Base-by-base conservation (phyloP, 2,329 filamentous ascomycete genomes). In the Epichloe amarillans region DNA sequence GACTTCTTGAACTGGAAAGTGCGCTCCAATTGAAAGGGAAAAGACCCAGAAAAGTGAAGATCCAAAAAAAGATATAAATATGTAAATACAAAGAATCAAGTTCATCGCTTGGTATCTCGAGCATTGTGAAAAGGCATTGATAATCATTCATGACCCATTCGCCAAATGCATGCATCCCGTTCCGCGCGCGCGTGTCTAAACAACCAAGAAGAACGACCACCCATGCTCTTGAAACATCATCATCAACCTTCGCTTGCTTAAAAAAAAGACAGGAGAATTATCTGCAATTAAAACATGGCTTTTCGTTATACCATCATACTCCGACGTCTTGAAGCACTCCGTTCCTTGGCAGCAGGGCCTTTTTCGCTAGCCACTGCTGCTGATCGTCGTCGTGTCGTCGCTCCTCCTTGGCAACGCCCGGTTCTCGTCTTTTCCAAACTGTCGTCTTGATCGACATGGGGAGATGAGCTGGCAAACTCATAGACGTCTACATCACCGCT, bases 221-320 rank as follows among this genome's bases (percentile, higher is more conserved):
- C 46, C n/a, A n/a, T 43, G 17, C 14, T 39, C 48, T 38, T 50
- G 47, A 47, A 46, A 47, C 39, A 46, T 52, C 44, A 50, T 43
- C 40, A 17, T 30, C 46, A 30, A 30, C 39, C 35, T 21, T 50
- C 48, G 47, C 51, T 50, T 50, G 44, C 38, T 40, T 5, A 39
- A 46, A 41, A 47, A 47, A 23, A 39, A 10, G 23, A 42, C 35
- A 8, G 37, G 26, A n/a, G 15, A 26, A 30, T 14, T n/a, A 17
- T 26, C 26, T 8, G 6, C 21, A 37, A 14, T 19, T 56, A 57
- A 75, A 68, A 78, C 49, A 33, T 42, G 19, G 19, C 12, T n/a
- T n/a, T 10, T 61, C 58, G 57, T 77, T 69, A 79, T 63, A 80
- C 62, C 76, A 81, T 79, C 74, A 79, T 80, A 61, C 76, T 80